Evolutionary conservation across 2,329 filamentous ascomycete species (phyloP).

Genomic region (Delphinella strobiligena): DNA sequence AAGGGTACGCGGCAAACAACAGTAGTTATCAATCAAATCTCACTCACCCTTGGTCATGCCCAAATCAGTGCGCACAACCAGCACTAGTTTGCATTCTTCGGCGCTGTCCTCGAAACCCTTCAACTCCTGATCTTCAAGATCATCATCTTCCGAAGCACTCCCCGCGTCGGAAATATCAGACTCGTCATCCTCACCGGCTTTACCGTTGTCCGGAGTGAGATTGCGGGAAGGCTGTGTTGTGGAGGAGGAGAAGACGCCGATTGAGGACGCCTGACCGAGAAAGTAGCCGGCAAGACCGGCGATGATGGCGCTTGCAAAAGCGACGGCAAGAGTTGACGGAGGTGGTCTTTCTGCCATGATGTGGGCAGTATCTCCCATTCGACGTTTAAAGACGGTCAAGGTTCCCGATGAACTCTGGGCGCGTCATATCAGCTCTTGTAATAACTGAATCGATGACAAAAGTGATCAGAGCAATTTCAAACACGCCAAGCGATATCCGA

Average conservation of each 20-base stretch:
- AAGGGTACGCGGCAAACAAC: background rate
- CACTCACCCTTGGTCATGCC: slow-evolving; percentile 89
- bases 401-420: too few species aligned
- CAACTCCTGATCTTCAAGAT: slow-evolving; percentile 31
- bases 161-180: slow-evolving; percentile 1
- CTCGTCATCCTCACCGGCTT: slow-evolving; percentile 27
- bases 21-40: slow-evolving; percentile 1
- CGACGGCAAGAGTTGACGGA: slow-evolving; percentile 45
- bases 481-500: too few species aligned
- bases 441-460: too few species aligned
- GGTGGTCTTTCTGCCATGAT: slow-evolving; percentile 17
- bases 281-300: slow-evolving; percentile 68
- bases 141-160: slow-evolving; percentile 14
- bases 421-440: too few species aligned
- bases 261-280: slow-evolving; percentile 48
- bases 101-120: slow-evolving; percentile 35
- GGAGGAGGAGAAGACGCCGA: slow-evolving; percentile 54
- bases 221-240: slow-evolving; percentile 12
- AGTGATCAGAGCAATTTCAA: too few species aligned
- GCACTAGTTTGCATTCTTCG: slow-evolving; percentile 88
- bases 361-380: too few species aligned
- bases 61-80: slow-evolving; percentile 85
- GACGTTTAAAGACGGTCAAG: background rate
- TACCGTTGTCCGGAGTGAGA: slow-evolving; percentile 18
- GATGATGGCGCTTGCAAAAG: slow-evolving; percentile 62